Evolutionary conservation across 129 eudicot species (phyloP), one percentile per base, ranked within the genome.

Genomic region (Tagetes erecta): DNA sequence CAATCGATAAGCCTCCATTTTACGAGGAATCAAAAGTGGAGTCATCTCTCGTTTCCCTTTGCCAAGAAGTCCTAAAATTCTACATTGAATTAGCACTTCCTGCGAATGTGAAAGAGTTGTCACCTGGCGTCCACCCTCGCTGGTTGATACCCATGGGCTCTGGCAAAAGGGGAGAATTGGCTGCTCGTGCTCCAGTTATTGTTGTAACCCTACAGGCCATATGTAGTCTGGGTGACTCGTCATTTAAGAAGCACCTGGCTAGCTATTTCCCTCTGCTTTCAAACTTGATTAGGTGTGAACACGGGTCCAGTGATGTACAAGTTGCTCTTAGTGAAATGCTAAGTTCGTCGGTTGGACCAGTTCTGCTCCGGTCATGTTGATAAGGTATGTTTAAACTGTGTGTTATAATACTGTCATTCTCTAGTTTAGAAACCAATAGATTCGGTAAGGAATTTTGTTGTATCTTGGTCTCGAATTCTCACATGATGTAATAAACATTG

Each of bases 311-410:
- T 53, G 98, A 92, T 64, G 89, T 92, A 69, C 96, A 89, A 64
- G 73, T 72, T 47, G 98, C 98, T n/a, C 79, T 92, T 59, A 86
- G 96, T 52, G 92, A 92, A 67, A 87, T 92, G 88, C 92, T 92
- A 27, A 80, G 83, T 67, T 83, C 91, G 36, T 84, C 87, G 0
- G 96, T 92, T 64, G 96, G 96, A 46, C 98, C 95, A 0, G 84
- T 92, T 74, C 77, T 92, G 73, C 86, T 92, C 3, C 85, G 88
- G 41, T 84, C 91, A 8, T 87, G 91, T 81, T 92, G 91, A 92
- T 55, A 60, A 42, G 72, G 39, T n/a, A 53, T 68, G 9, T 72
- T 36, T 36, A 55, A 78, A 80, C 49, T 66, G 41, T 73, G 64
- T 80, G 60, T 65, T 55, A 20, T 27, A 20, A 27, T 55, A 55